A percentile compares a stretch with the other conserved stretches of the same genome.
Evolutionary conservation across 345 rosid species (phyloP).

Genomic region (Populus nigra): DNA sequence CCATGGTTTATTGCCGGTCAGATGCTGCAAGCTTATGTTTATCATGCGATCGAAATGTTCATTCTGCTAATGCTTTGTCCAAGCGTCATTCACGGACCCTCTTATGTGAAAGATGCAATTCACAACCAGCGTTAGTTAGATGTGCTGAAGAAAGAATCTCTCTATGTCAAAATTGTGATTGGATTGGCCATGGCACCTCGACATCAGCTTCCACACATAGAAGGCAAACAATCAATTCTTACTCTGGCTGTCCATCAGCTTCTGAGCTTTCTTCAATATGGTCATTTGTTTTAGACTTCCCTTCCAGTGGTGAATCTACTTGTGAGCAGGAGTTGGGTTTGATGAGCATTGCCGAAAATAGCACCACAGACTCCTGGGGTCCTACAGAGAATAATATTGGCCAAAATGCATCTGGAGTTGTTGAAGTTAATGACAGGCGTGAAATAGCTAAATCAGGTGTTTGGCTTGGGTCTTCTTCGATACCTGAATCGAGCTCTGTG

Average conservation of each 20-base stretch:
- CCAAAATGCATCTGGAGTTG: conserved; percentile 35
- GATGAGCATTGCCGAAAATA: conserved; percentile 75
- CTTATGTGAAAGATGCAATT: conserved; percentile 81
- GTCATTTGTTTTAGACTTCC: conserved; percentile 63
- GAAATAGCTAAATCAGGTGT: conserved; percentile 36
- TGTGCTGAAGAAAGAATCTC: conserved; percentile 74
- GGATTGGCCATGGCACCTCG: conserved; percentile 66
- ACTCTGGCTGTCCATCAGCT: conserved; percentile 93
- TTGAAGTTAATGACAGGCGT: conserved; percentile 17
- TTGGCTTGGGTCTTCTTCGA: conserved; percentile 38
- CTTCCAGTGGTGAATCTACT: conserved; percentile 48
- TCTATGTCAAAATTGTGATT: conserved; percentile 97
- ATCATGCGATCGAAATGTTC: conserved; percentile 91
- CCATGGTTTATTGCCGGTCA: conserved; percentile 89
- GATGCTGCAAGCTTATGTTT: conserved; percentile 94
- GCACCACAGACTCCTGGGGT: conserved; percentile 25
- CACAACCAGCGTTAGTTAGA: conserved; percentile 80
- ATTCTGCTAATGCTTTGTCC: conserved; percentile 91
- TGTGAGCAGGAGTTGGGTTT: conserved; percentile 80
- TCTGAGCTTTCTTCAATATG: conserved; percentile 83
- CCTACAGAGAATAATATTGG: conserved; percentile 31
- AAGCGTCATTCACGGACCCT: conserved; percentile 86
- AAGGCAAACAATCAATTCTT: conserved; percentile 72
- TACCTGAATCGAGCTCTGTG: conserved; percentile 41
- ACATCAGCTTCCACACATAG: conserved; percentile 53